Base-by-base conservation (phyloP, 176 grass and related monocot genomes). In the Dactylis glomerata region DNA sequence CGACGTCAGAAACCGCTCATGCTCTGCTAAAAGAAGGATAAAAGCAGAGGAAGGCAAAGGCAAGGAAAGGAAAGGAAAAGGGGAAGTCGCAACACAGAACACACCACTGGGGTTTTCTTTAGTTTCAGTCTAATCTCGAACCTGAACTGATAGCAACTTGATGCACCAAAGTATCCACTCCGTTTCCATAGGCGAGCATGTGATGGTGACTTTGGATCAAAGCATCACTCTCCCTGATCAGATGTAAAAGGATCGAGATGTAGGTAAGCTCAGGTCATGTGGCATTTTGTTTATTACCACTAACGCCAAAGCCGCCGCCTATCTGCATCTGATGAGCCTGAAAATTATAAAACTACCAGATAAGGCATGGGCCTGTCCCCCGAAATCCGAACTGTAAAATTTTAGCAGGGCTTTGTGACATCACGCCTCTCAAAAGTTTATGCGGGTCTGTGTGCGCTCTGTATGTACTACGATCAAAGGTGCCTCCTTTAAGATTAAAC, bases 191-290 rank as follows among this genome's bases (percentile, higher is more conserved):
- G 19, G 63, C 52, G 54, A 47, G 58, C 89, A 87, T 87, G 85
- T 87, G 85, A 87, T 77, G 81, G 85, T 70, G 85, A 87, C 85
- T 87, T 91, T 44, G 75, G 75, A 87, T 83, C 85, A 79, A 91
- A 84, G 89, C 89, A 75, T 87, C 84, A 28, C 30, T 28, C 83
- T 77, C 78, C 27, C 38, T 83, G 67, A 23, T 79, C 75, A 61
- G 80, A 75, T 84, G 74, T 22, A 59, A 80, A 88, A 19, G 5
- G 38, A 41, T 5, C 2, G 56, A 52, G 56, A 52, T 64, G 17
- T 68, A 68, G 32, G 19, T 74, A 58, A 76, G 76, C 59, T 52
- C 68, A 9, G 68, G 59, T 51, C 80, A 34, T 42, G 66, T 68
- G 80, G 47, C 81, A 61, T 81, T 84, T 84, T 76, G 59, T 81